Conservation (phyloP, 306 rosid genomes). For the Canavalia ensiformis region DNA sequence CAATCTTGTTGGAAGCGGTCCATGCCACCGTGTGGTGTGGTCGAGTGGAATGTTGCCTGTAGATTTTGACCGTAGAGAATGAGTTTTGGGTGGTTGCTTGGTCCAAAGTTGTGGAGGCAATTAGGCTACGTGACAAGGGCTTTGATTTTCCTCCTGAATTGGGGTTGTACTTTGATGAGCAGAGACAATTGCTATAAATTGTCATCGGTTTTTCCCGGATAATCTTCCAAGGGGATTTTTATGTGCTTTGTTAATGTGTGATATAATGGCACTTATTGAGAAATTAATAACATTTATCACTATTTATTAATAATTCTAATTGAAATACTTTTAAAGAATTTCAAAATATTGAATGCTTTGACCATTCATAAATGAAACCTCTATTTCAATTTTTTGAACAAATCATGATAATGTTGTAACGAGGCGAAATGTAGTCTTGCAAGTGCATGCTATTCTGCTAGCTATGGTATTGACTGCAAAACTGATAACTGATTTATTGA, state of each 20-base stretch:
- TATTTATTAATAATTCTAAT: neutral
- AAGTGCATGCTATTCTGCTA: constrained; percentile 23
- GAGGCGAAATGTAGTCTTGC: neutral
- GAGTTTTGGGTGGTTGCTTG: constrained; percentile 28
- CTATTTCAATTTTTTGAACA: constrained; percentile 30
- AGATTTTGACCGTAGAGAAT: neutral
- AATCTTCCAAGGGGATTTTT: constrained; percentile 1
- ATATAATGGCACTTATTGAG: neutral
- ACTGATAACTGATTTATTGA: constrained; percentile 46
- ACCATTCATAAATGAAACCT: neutral
- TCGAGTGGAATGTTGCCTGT: constrained; percentile 9
- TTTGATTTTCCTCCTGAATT: constrained; percentile 25
- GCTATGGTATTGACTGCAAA: constrained; percentile 5
- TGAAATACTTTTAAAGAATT: neutral
- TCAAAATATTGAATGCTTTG: neutral
- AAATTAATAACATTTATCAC: neutral
- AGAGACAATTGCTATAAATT: neutral
- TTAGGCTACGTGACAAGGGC: constrained; percentile 11
- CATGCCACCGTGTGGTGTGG: constrained; percentile 1
- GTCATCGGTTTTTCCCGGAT: neutral
- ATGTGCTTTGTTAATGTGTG: neutral
- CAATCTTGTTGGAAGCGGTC: neutral
- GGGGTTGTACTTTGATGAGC: neutral
- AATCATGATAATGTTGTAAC: neutral
- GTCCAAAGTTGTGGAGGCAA: constrained; percentile 38